A percentile compares a stretch with the other conserved stretches of the same genome.
phyloP scores from a whole-genome alignment of 1,284 basidiomycete species.

The Cryptococcus wingfieldii region DNA sequence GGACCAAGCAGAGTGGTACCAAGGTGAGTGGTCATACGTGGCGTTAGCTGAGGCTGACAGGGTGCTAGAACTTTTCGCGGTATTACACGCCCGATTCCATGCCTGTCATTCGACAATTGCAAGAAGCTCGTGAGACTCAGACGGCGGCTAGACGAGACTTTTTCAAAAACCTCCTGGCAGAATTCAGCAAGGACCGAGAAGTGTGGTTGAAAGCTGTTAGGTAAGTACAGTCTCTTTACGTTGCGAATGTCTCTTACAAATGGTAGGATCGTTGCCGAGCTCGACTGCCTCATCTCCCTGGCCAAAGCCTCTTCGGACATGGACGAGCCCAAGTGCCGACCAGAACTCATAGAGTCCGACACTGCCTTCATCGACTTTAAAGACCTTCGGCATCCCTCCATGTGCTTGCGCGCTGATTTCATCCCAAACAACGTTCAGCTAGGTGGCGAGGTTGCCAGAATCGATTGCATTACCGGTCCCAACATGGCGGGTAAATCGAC shows the following conservation, averaged over 20 bases:
- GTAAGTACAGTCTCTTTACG: conserved; percentile 17
- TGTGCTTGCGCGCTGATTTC: conserved; percentile 70
- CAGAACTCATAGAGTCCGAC: conserved; percentile 70
- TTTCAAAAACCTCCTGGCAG: conserved; percentile 69
- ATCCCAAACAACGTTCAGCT: conserved; percentile 92
- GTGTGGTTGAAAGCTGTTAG: conserved; percentile 69
- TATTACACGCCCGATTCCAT: conserved; percentile 72
- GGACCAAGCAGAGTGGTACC: conserved; percentile 76
- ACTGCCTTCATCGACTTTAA: conserved; percentile 71
- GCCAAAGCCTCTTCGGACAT: conserved; percentile 84
- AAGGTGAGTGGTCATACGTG: conserved; percentile 56
- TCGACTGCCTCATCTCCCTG: conserved; percentile 91
- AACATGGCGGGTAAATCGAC: conserved; percentile 76
- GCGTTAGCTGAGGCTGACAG: conserved; percentile 1
- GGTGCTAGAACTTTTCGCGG: conserved; percentile 60
- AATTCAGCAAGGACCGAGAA: conserved; percentile 79
- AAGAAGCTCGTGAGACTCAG: conserved; percentile 86
- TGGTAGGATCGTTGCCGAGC: conserved; percentile 67
- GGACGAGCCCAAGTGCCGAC: conserved; percentile 88
- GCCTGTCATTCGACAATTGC: conserved; percentile 68
- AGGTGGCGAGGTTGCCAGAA: conserved; percentile 51
- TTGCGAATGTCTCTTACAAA: not conserved
- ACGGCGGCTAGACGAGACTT: conserved; percentile 74
- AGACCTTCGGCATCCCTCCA: conserved; percentile 78
- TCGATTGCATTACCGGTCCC: conserved; percentile 85